Evolutionary conservation across 169 alveolate species (phyloP).

Genomic region (Plasmodium gonderi): DNA sequence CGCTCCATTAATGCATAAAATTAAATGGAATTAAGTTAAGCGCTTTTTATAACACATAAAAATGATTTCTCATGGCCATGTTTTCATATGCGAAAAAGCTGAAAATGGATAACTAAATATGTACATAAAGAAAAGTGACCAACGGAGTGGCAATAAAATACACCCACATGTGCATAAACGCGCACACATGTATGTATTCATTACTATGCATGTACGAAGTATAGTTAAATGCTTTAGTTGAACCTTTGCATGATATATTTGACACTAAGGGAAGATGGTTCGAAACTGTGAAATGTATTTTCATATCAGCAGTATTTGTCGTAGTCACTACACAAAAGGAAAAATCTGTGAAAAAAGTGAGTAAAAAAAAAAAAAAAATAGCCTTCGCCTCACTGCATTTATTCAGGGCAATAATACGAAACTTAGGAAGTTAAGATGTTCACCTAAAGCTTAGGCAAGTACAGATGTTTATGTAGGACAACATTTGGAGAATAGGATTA

Average conservation of each 20-base stretch:
- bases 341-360: neutral
- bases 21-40: too few species aligned
- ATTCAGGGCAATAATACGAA: neutral
- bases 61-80: too few species aligned
- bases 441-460: neutral
- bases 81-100: too few species aligned
- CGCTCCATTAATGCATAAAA: too few species aligned
- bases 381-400: neutral
- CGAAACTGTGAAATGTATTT: too few species aligned
- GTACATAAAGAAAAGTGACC: neutral
- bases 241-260: neutral
- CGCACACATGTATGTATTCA: neutral
- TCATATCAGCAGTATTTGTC: neutral
- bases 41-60: neutral
- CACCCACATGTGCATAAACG: neutral
- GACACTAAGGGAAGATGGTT: neutral
- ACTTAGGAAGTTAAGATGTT: neutral
- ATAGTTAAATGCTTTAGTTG: neutral
- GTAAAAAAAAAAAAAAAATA: neutral
- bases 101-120: neutral
- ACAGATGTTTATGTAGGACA: neutral
- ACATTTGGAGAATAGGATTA: neutral
- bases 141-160: neutral
- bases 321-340: neutral
- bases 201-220: too few species aligned